Percentiles rank a stretch among this genome's conserved stretches.
phyloP scores from a whole-genome alignment of 306 rosid genomes.

The Cucumis hystrix region DNA sequence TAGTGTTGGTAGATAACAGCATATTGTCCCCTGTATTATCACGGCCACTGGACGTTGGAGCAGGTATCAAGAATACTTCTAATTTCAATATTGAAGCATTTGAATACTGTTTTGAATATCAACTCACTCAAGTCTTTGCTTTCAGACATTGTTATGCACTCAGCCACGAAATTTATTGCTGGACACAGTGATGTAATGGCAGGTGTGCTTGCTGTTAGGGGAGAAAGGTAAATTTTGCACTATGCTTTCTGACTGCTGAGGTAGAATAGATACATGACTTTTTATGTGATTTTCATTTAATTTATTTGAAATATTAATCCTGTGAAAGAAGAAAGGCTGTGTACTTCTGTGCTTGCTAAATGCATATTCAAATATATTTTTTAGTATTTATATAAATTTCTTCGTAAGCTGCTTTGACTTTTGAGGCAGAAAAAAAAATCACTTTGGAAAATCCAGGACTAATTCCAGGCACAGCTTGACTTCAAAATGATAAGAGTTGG shows the following conservation, averaged over 20 bases:
- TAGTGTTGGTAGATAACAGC: constrained; percentile 80
- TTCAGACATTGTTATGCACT: constrained; percentile 83
- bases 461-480: neutral
- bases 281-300: neutral
- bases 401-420: neutral
- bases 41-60: constrained; percentile 81
- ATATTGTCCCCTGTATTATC: constrained; percentile 93
- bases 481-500: neutral
- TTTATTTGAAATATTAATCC: neutral
- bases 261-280: neutral
- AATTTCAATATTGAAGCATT: neutral
- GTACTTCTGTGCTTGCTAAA: neutral
- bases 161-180: constrained; percentile 86
- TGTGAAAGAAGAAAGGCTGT: neutral
- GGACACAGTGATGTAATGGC: constrained; percentile 94
- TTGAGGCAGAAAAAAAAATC: neutral
- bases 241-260: constrained; percentile 10
- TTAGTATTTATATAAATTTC: neutral
- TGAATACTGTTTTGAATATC: neutral
- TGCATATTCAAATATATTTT: neutral
- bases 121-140: constrained; percentile 7
- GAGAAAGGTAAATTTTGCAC: constrained; percentile 47
- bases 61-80: constrained; percentile 43
- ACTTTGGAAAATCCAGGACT: neutral
- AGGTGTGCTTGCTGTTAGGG: constrained; percentile 82